These are phyloP conservation scores for Backusella psychrophila DNA, from an alignment of 192 early-diverging fungal species.

Conservation along the genomic window DNA sequence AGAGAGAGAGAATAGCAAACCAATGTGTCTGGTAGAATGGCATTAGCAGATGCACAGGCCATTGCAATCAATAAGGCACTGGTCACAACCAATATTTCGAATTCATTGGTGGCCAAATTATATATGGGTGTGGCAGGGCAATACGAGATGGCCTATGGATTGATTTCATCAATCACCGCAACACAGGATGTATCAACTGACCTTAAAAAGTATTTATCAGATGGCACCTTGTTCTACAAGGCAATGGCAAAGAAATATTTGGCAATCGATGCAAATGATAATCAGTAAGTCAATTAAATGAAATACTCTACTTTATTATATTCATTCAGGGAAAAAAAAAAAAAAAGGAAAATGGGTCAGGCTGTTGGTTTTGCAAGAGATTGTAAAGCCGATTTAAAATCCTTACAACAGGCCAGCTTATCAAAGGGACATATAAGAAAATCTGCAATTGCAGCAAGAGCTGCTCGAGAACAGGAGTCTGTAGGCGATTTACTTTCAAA, in stretches of 20 bases:
- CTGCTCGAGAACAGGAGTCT: slow-evolving; percentile 45
- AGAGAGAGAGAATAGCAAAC: background rate
- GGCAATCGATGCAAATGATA: slow-evolving; percentile 55
- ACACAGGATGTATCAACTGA: slow-evolving; percentile 51
- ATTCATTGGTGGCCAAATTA: slow-evolving; percentile 52
- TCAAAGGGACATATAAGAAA: slow-evolving; percentile 33
- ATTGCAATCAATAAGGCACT: slow-evolving; percentile 55
- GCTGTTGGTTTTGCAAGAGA: slow-evolving; percentile 54
- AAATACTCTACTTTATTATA: background rate
- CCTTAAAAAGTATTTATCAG: slow-evolving; percentile 49
- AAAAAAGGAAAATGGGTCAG: slow-evolving; percentile 48
- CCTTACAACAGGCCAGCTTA: slow-evolving; percentile 45
- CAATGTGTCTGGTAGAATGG: slow-evolving; percentile 33
- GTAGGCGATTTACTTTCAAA: slow-evolving; percentile 41
- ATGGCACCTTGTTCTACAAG: slow-evolving; percentile 47
- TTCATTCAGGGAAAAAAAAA: background rate
- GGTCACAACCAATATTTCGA: slow-evolving; percentile 41
- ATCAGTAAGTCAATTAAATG: slow-evolving; percentile 42
- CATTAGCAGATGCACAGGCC: slow-evolving; percentile 53
- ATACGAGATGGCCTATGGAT: slow-evolving; percentile 56
- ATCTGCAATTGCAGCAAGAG: slow-evolving; percentile 39
- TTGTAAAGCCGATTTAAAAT: slow-evolving; percentile 40
- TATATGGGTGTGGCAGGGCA: slow-evolving; percentile 54
- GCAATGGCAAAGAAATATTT: slow-evolving; percentile 53
- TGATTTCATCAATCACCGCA: slow-evolving; percentile 51